phyloP scores from a whole-genome alignment of 2,329 filamentous ascomycete genomes.

The Pseudogymnoascus sp. region DNA sequence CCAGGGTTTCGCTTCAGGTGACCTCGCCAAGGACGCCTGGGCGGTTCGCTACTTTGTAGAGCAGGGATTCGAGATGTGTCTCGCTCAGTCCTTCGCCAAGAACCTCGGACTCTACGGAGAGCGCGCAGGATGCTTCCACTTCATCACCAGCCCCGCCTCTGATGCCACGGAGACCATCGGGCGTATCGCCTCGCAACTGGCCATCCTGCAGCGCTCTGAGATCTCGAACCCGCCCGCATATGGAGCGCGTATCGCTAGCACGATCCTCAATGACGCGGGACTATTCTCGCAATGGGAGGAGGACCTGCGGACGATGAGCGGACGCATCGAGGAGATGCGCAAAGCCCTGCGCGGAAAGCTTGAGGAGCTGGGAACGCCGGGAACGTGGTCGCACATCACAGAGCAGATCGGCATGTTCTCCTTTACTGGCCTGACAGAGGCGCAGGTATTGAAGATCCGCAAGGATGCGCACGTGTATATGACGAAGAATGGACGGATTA shows the following conservation, averaged over 20 bases:
- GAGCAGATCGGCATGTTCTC: conserved; percentile 99
- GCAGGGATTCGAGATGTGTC: conserved; percentile 78
- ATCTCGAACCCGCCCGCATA: conserved; percentile 96
- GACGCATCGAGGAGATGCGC: conserved; percentile 89
- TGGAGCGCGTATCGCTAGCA: conserved; percentile 78
- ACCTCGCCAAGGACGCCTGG: conserved; percentile 75
- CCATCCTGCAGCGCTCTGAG: conserved; percentile 90
- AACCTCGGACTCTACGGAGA: conserved; percentile 97
- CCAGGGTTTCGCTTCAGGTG: conserved; percentile 92
- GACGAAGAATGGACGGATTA: conserved; percentile 97
- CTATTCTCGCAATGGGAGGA: conserved; percentile 90
- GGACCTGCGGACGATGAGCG: conserved; percentile 87
- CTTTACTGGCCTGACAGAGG: conserved; percentile 71
- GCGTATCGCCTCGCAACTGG: conserved; percentile 77
- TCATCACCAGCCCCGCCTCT: conserved; percentile 64
- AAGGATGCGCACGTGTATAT: conserved; percentile 72
- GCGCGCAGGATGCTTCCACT: conserved; percentile 93
- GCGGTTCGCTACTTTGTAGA: conserved; percentile 92
- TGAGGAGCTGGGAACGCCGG: conserved; percentile 76
- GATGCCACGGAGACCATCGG: conserved; percentile 50
- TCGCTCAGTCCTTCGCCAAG: conserved; percentile 95
- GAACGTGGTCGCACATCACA: conserved; percentile 93
- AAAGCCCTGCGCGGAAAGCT: conserved; percentile 67
- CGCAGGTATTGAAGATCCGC: conserved; percentile 63
- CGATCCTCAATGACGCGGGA: conserved; percentile 69